Conservation (phyloP, 1,284 basidiomycete genomes). For the Naganishia cerealis region DNA sequence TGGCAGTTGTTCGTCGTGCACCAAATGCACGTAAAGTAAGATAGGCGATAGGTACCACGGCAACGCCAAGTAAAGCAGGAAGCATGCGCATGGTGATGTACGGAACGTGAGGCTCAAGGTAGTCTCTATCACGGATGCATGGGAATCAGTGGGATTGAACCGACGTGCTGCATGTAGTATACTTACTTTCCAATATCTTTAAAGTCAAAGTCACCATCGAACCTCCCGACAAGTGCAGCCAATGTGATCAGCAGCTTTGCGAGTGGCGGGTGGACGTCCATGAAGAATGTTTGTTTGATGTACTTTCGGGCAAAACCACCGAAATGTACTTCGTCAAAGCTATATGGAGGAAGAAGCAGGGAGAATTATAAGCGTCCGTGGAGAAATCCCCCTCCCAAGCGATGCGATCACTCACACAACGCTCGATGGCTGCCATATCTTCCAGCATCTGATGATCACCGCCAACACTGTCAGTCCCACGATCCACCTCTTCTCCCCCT, state of each 20-base stretch:
- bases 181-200: slow-evolving; percentile 91
- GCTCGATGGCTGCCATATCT: slow-evolving; percentile 75
- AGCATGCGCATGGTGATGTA: slow-evolving; percentile 95
- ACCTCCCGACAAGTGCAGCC: slow-evolving; percentile 84
- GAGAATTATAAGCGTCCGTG: slow-evolving; percentile 11
- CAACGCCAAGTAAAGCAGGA: slow-evolving; percentile 84
- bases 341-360: slow-evolving; percentile 47
- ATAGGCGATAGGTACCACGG: slow-evolving; percentile 86
- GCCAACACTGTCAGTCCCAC: slow-evolving; percentile 67
- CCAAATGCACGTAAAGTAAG: slow-evolving; percentile 89
- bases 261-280: slow-evolving; percentile 96
- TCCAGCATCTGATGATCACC: slow-evolving; percentile 70
- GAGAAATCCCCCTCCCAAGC: background rate
- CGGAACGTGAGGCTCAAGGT: slow-evolving; percentile 72
- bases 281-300: slow-evolving; percentile 89
- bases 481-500: slow-evolving; percentile 72
- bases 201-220: slow-evolving; percentile 91
- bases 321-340: slow-evolving; percentile 96
- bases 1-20: slow-evolving; percentile 81
- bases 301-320: slow-evolving; percentile 87
- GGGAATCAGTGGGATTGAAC: background rate
- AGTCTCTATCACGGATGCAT: slow-evolving; percentile 59
- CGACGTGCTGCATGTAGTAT: background rate
- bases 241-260: slow-evolving; percentile 94
- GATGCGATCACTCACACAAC: slow-evolving; percentile 70